Conservation (phyloP, 768 basidiomycete genomes). For the Daedaleopsis nitida region DNA sequence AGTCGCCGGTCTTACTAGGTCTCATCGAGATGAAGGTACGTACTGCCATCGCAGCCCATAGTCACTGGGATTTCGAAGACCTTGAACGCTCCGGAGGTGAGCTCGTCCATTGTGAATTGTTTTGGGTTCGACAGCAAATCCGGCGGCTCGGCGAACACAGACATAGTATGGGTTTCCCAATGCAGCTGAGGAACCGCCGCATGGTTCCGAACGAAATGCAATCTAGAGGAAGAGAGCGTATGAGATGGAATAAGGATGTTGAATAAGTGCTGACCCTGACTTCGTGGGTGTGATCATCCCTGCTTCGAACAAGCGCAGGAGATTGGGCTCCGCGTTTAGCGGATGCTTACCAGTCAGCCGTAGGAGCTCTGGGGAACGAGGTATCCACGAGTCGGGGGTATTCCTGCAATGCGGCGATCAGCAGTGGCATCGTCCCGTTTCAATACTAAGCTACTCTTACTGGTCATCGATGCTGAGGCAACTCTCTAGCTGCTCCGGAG, state of each 20-base stretch:
- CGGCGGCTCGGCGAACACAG: slow-evolving; percentile 4
- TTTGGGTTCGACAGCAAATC: slow-evolving; percentile 10
- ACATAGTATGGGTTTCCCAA: slow-evolving; percentile 23
- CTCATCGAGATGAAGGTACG: background rate
- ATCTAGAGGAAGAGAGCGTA: background rate
- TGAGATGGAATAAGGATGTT: background rate
- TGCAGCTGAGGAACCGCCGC: slow-evolving; percentile 22
- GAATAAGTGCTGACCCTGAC: background rate
- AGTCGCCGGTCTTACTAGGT: background rate
- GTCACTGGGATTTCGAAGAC: slow-evolving; percentile 23
- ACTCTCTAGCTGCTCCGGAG: slow-evolving; percentile 20
- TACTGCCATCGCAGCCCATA: slow-evolving; percentile 28
- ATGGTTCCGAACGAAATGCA: slow-evolving; percentile 27
- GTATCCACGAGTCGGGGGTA: slow-evolving; percentile 26
- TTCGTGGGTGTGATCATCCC: slow-evolving; percentile 27
- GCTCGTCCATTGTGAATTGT: slow-evolving; percentile 23
- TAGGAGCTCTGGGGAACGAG: slow-evolving; percentile 17
- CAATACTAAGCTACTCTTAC: slow-evolving; percentile 2
- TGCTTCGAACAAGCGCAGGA: slow-evolving; percentile 16
- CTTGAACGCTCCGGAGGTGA: slow-evolving; percentile 13
- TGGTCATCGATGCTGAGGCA: slow-evolving; percentile 24
- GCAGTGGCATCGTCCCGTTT: too few species aligned
- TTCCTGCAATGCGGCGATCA: slow-evolving; percentile 1
- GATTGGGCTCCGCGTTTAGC: slow-evolving; percentile 23
- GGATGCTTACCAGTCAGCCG: slow-evolving; percentile 25